These are phyloP conservation scores for Podospora appendiculata DNA, from an alignment of 495 filamentous ascomycete genomes.

Conservation along the genomic window DNA sequence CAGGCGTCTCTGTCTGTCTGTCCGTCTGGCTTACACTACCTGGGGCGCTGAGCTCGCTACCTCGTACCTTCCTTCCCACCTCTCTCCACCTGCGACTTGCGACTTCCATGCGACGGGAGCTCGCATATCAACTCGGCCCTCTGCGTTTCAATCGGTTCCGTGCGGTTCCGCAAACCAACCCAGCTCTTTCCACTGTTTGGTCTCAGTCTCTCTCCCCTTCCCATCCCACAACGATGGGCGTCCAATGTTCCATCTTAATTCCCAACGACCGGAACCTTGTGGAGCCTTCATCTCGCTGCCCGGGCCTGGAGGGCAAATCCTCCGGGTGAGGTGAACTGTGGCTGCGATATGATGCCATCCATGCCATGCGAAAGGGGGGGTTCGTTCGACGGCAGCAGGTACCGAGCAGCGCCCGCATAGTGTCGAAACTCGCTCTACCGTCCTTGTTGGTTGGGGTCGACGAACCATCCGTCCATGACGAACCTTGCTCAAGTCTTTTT, in stretches of 20 bases:
- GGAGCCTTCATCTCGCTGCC: conserved; percentile 5
- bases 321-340: background rate
- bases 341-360: background rate
- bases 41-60: no score
- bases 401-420: no score
- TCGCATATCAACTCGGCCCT: background rate
- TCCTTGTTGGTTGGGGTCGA: no score
- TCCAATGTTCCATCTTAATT: background rate
- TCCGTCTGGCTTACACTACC: no score
- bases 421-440: no score
- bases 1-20: no score
- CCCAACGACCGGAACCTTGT: background rate
- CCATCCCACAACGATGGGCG: background rate
- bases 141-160: conserved; percentile 6
- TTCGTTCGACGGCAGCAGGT: no score
- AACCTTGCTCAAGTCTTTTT: no score
- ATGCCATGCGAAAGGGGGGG: no score
- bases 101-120: conserved; percentile 1
- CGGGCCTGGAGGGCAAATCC: conserved; percentile 7
- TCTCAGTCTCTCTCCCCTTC: background rate
- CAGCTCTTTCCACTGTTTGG: background rate
- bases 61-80: no score
- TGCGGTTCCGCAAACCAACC: background rate
- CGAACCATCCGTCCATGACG: no score
- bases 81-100: no score